A percentile compares a stretch with the other conserved stretches of the same genome.
Evolutionary conservation across 2,329 filamentous ascomycete genomes (phyloP).

Genomic region (Calonectria pseudoturangicola): DNA sequence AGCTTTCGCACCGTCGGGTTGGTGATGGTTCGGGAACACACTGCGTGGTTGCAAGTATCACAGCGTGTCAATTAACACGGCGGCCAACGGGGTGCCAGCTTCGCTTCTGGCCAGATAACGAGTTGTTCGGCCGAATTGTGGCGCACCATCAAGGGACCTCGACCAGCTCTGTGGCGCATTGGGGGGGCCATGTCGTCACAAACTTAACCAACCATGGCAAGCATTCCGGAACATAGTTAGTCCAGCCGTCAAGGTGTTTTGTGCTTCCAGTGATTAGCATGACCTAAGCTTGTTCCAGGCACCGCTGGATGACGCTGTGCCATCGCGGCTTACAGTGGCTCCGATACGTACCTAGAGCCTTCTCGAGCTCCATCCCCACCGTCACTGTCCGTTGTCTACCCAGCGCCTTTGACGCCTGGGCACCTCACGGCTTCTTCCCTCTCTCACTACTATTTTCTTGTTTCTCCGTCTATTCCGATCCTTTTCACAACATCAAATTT

Average conservation of each 20-base stretch:
- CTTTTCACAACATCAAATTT: neutral
- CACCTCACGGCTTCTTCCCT: conserved; percentile 17
- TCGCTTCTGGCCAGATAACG: conserved; percentile 51
- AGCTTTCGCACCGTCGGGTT: conserved; percentile 11
- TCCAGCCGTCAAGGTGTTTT: neutral
- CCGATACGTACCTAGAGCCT: conserved; percentile 33
- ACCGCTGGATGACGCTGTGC: conserved; percentile 56
- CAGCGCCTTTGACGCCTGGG: conserved; percentile 39
- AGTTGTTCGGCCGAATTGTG: conserved; percentile 40
- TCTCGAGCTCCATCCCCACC: conserved; percentile 40
- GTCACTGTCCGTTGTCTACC: conserved; percentile 32
- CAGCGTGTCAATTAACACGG: conserved; percentile 40
- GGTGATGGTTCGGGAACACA: conserved; percentile 11
- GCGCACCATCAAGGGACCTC: conserved; percentile 27
- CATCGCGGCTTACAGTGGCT: conserved; percentile 10
- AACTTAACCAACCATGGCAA: neutral
- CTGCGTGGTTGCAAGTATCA: conserved; percentile 20
- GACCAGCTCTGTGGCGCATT: conserved; percentile 36
- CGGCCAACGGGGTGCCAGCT: conserved; percentile 21
- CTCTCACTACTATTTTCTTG: conserved; percentile 2
- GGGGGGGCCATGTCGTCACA: conserved; percentile 9
- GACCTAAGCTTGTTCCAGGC: conserved; percentile 46
- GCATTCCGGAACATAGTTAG: conserved; percentile 33
- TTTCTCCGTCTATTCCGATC: neutral
- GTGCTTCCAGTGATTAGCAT: neutral